phyloP scores from a whole-genome alignment of 805 yeast species.

The Ogataea allantospora region DNA sequence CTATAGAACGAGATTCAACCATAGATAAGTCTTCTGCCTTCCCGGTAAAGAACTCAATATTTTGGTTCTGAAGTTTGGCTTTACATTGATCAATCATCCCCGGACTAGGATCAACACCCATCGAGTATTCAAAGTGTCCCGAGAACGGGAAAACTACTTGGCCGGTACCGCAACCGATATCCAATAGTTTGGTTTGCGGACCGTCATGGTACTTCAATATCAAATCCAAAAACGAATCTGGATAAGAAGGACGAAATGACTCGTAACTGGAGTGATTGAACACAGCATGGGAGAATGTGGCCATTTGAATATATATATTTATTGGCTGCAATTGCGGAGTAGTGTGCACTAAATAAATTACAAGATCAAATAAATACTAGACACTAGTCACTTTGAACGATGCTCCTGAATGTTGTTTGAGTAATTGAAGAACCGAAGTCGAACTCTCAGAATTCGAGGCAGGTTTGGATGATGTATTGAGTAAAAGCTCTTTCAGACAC shows the following conservation, averaged over 20 bases:
- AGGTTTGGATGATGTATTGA: slow-evolving; percentile 8
- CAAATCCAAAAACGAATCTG: slow-evolving; percentile 42
- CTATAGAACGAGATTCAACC: slow-evolving; percentile 39
- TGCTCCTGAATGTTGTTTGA: slow-evolving; percentile 24
- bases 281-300: slow-evolving; percentile 50
- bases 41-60: slow-evolving; percentile 23
- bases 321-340: too few species aligned
- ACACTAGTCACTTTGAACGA: slow-evolving; percentile 26
- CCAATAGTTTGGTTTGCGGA: slow-evolving; percentile 43
- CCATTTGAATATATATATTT: slow-evolving; percentile 46
- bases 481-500: slow-evolving; percentile 47
- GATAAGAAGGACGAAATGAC: slow-evolving; percentile 63
- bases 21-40: slow-evolving; percentile 30
- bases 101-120: slow-evolving; percentile 63
- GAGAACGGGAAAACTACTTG: slow-evolving; percentile 59
- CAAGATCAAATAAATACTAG: slow-evolving; percentile 3
- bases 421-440: slow-evolving; percentile 19
- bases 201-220: slow-evolving; percentile 37
- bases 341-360: too few species aligned
- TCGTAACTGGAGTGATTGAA: slow-evolving; percentile 53
- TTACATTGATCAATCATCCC: slow-evolving; percentile 53
- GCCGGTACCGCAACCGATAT: slow-evolving; percentile 82
- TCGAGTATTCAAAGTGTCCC: slow-evolving; percentile 43
- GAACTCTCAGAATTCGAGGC: slow-evolving; percentile 21
- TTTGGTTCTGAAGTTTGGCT: slow-evolving; percentile 4